phyloP scores from a whole-genome alignment of 2,329 filamentous ascomycete species.

The Beauveria scarabaeidicola region DNA sequence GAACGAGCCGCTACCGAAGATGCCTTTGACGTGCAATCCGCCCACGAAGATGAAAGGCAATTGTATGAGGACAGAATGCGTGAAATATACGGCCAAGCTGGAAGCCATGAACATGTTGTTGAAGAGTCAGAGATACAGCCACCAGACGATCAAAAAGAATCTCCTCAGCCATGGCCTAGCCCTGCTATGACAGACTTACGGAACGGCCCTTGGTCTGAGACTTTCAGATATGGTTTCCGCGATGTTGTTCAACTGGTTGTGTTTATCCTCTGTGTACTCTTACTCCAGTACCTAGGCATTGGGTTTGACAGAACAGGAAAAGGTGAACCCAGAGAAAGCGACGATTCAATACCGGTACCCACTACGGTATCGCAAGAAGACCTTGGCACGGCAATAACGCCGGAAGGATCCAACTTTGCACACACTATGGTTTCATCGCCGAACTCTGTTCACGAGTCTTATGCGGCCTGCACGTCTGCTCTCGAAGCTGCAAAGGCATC shows the following conservation, averaged over 20 bases:
- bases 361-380: neutral
- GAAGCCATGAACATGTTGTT: conserved; percentile 10
- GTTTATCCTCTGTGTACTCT: conserved; percentile 1
- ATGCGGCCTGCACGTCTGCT: conserved; percentile 15
- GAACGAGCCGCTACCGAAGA: conserved; percentile 12
- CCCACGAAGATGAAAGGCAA: conserved; percentile 27
- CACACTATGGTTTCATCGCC: neutral
- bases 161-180: neutral
- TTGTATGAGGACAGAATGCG: conserved; percentile 43
- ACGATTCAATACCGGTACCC: neutral
- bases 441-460: conserved; percentile 15
- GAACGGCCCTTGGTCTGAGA: neutral
- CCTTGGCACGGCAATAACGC: neutral
- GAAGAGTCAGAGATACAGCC: neutral
- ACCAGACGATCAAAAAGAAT: neutral
- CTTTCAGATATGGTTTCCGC: neutral
- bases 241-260: conserved; percentile 3
- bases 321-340: neutral
- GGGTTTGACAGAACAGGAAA: neutral
- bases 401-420: neutral
- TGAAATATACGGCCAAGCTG: conserved; percentile 43
- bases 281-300: conserved; percentile 5
- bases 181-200: neutral
- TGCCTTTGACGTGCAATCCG: conserved; percentile 11
- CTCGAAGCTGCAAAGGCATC: conserved; percentile 16